A percentile compares a stretch with the other conserved stretches of the same genome.
Evolutionary conservation across 495 filamentous ascomycete species (phyloP).

Genomic region (Penicillium psychrofluorescens): DNA sequence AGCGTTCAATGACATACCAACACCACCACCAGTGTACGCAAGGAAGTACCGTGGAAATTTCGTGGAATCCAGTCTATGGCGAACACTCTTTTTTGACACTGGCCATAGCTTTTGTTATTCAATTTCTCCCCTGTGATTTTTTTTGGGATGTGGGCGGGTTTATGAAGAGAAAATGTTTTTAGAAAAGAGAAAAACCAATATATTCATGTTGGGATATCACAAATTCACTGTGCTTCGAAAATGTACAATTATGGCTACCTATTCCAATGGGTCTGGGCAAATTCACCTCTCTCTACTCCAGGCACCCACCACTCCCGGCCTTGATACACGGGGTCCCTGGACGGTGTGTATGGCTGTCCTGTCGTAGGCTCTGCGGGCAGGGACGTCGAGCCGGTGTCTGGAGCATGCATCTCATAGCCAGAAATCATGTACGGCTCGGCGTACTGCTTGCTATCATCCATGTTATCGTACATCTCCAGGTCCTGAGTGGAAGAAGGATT

Average conservation of each 20-base stretch:
- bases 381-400: constrained; percentile 2
- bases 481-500: constrained; percentile 28
- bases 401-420: constrained; percentile 54
- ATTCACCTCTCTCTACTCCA: constrained; percentile 37
- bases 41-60: no score
- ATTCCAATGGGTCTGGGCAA: no score
- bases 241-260: no score
- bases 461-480: constrained; percentile 40
- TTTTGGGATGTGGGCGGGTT: constrained; percentile 1
- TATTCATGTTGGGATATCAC: no score
- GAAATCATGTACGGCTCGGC: constrained; percentile 66
- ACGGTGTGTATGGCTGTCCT: constrained; percentile 42
- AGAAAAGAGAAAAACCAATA: neutral
- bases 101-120: constrained; percentile 3
- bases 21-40: no score
- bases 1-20: no score
- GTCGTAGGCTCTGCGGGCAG: constrained; percentile 23
- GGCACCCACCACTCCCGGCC: constrained; percentile 37
- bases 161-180: constrained; percentile 1
- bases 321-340: constrained; percentile 57
- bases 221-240: no score
- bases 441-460: constrained; percentile 22
- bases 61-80: constrained; percentile 3
- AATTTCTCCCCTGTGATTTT: neutral
- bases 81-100: constrained; percentile 14